phyloP scores from a whole-genome alignment of 176 grass and related monocot genomes.

The Stipa capillata region DNA sequence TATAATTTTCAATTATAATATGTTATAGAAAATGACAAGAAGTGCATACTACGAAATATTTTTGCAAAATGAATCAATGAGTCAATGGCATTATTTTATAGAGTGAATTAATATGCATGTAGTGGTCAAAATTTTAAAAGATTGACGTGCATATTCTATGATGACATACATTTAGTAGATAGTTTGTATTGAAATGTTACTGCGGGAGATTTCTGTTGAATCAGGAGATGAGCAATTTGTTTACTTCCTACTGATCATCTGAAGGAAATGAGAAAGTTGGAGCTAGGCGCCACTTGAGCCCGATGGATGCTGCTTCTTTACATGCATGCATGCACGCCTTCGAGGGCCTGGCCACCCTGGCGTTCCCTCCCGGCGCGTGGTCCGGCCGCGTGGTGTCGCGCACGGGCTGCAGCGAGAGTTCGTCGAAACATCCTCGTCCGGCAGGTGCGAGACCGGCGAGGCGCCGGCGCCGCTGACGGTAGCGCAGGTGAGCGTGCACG shows the following conservation, averaged over 20 bases:
- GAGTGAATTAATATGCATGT: too few relatives aligned
- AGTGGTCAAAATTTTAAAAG: too few relatives aligned
- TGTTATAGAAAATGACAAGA: too few relatives aligned
- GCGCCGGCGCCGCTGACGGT: constrained; percentile 26
- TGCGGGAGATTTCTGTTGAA: neutral
- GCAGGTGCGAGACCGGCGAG: constrained; percentile 5
- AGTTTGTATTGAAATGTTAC: too few relatives aligned
- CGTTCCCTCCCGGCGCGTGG: constrained; percentile 23
- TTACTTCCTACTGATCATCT: neutral
- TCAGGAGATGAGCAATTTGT: neutral
- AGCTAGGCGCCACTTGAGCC: constrained; percentile 6
- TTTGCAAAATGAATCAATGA: too few relatives aligned
- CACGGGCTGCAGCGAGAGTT: constrained; percentile 4
- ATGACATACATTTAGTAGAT: too few relatives aligned
- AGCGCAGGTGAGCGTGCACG: constrained; percentile 32
- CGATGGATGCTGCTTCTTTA: neutral
- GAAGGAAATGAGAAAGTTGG: neutral
- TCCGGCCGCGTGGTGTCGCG: constrained; percentile 32
- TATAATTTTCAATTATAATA: too few relatives aligned
- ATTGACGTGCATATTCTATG: too few relatives aligned
- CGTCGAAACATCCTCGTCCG: neutral
- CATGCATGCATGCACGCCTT: neutral
- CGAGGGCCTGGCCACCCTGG: constrained; percentile 14
- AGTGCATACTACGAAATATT: too few relatives aligned
- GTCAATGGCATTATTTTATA: too few relatives aligned